These are phyloP conservation scores for Ceratocystis eucalypticola DNA, from an alignment of 2,329 filamentous ascomycete species.

Conservation along the genomic window DNA sequence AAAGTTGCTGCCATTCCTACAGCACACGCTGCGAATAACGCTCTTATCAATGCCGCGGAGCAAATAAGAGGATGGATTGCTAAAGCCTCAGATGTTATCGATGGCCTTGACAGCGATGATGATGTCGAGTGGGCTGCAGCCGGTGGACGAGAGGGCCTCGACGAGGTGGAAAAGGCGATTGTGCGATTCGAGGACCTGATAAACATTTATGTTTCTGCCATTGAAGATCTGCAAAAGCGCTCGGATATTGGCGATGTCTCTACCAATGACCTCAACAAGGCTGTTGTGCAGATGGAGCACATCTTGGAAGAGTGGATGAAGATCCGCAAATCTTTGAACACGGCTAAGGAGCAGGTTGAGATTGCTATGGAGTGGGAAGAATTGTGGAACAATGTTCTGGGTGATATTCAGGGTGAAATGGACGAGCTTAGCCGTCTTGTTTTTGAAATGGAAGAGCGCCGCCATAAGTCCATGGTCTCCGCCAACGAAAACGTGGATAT, in stretches of 20 bases:
- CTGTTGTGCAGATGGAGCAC: constrained; percentile 78
- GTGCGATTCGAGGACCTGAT: constrained; percentile 76
- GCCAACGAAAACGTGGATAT: constrained; percentile 59
- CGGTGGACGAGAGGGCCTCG: constrained; percentile 68
- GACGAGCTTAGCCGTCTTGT: constrained; percentile 67
- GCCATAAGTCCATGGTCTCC: constrained; percentile 63
- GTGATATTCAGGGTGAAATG: constrained; percentile 80
- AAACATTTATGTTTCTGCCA: constrained; percentile 85
- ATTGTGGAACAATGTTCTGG: constrained; percentile 83
- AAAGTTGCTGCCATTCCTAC: constrained; percentile 76
- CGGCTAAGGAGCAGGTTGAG: constrained; percentile 80
- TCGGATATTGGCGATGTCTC: constrained; percentile 61
- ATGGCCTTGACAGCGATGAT: constrained; percentile 82
- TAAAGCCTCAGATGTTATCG: constrained; percentile 80
- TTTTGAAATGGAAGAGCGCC: constrained; percentile 95
- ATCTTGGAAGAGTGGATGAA: constrained; percentile 75
- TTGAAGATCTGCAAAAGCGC: constrained; percentile 75
- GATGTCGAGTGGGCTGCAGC: constrained; percentile 94
- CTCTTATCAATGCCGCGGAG: constrained; percentile 73
- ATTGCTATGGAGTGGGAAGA: constrained; percentile 99
- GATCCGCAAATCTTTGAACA: constrained; percentile 64
- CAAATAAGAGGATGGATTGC: constrained; percentile 90
- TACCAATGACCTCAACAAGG: constrained; percentile 54
- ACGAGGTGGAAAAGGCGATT: constrained; percentile 61
- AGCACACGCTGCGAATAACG: constrained; percentile 68